These are phyloP conservation scores for Trichoderma reesei DNA, from an alignment of 495 filamentous ascomycete species.

Conservation along the genomic window DNA sequence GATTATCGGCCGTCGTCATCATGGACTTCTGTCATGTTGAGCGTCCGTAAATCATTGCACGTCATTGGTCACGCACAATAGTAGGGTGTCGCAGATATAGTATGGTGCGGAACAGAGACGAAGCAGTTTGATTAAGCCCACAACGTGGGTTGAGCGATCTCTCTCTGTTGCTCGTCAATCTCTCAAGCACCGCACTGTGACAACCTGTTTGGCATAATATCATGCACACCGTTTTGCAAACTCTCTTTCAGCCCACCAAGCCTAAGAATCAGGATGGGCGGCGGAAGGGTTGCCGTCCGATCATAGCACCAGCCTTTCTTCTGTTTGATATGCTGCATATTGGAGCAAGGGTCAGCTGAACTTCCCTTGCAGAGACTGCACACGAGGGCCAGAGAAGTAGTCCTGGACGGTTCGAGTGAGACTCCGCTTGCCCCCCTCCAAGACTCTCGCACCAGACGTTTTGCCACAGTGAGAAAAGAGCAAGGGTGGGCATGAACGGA, in stretches of 20 bases:
- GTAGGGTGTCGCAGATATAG: neutral
- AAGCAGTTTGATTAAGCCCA: conserved; percentile 2
- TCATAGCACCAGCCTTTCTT: neutral
- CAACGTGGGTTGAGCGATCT: neutral
- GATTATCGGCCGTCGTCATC: too few species aligned
- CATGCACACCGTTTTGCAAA: neutral
- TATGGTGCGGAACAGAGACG: neutral
- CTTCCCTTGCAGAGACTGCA: neutral
- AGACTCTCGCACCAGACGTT: neutral
- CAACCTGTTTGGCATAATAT: neutral
- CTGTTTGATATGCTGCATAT: neutral
- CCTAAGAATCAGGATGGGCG: neutral
- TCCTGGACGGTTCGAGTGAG: neutral
- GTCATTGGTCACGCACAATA: too few species aligned
- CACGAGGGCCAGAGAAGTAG: neutral
- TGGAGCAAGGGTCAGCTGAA: neutral
- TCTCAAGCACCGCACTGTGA: neutral
- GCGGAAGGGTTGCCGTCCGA: neutral
- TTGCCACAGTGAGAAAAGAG: neutral
- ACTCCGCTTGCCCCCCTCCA: neutral
- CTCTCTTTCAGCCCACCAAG: neutral
- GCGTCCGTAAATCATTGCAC: too few species aligned
- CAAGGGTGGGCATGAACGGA: neutral
- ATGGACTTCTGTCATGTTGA: too few species aligned
- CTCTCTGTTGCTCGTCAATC: neutral